Conservation (phyloP, 139 green algal genomes). For the Diplosphaera chodatii region DNA sequence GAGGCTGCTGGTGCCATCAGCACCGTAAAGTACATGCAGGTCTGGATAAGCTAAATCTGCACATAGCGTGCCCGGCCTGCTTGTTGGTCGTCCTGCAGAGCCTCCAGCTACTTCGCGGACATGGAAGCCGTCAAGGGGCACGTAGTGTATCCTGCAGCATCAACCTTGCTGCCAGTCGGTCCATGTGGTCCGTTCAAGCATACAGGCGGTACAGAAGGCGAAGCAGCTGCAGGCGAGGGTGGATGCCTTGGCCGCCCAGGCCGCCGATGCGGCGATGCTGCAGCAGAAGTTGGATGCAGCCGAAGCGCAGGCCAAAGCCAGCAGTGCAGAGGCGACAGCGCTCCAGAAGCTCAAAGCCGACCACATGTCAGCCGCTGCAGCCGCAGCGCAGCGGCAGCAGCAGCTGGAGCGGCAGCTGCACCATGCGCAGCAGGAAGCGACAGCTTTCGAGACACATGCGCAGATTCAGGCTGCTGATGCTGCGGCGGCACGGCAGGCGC, state of each 20-base stretch:
- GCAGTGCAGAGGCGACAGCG: no score
- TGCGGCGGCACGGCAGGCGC: background rate
- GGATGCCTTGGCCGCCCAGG: slow-evolving; percentile 17
- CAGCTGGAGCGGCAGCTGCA: slow-evolving; percentile 10
- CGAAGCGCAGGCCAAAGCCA: background rate
- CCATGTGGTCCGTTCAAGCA: no score
- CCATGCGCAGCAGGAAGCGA: background rate
- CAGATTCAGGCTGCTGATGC: background rate
- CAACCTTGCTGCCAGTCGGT: no score
- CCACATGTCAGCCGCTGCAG: background rate
- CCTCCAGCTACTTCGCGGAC: no score
- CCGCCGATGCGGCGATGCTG: slow-evolving; percentile 2
- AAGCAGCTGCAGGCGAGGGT: slow-evolving; percentile 24
- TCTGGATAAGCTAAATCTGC: no score
- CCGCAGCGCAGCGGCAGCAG: slow-evolving; percentile 6
- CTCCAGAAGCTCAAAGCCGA: background rate
- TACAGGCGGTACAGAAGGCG: slow-evolving; percentile 24
- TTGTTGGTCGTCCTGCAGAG: no score
- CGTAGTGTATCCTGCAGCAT: no score
- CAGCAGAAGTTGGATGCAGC: slow-evolving; percentile 22
- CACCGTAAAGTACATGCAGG: slow-evolving; percentile 71
- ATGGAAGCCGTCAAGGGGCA: no score
- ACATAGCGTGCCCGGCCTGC: no score
- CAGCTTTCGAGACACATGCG: no score
- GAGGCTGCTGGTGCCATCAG: slow-evolving; percentile 43